Base-by-base conservation (phyloP, 192 early-diverging fungal species). In the Chytriomyces sp. region DNA sequence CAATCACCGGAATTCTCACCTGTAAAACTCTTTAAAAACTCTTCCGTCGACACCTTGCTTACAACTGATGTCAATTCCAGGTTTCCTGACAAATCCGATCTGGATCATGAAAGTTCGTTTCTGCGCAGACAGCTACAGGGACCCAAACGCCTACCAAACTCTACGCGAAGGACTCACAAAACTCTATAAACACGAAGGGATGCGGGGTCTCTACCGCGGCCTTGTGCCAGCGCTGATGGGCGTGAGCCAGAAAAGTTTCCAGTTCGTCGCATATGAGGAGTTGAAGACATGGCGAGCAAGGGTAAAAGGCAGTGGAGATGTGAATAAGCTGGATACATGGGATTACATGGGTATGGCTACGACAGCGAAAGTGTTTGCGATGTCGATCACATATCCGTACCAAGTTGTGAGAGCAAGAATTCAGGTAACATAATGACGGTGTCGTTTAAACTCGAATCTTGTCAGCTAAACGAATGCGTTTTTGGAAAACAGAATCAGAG, bases 231-330 rank as follows among this genome's bases (percentile, higher is more conserved):
- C 94, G 1, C 82, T 99, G 6, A 84, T 98, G 68, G 96, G 97
- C 7, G 93, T 93, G 1, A 92, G 94, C 9, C 96, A 99, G 66
- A 97, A 97, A 18, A 94, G 94, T 1, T 73, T 99, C 35, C 97
- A 99, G 81, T 99, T 99, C 81, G 96, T 96, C 93, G 94, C 92
- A 0, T 99, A 99, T 82, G 97, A 99, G 69, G 94, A 97, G 65
- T 88, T 99, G 88, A 99, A 98, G 84, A 87, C 89, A 69, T 76
- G 67, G 60, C 28, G 74, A 45, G 57, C 69, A 57, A 23, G 20
- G 23, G 68, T 28, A 66, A 81, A 82, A 46, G 72, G 24, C 47
- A 23, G 49, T 23, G 69, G 61, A 9, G 77, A 65, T 43, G 70
- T 67, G 43, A 81, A 80, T 23, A 44, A 63, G 47, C 20, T 79